phyloP scores from a whole-genome alignment of 192 early-diverging fungal species.

The Podochytrium sp. region DNA sequence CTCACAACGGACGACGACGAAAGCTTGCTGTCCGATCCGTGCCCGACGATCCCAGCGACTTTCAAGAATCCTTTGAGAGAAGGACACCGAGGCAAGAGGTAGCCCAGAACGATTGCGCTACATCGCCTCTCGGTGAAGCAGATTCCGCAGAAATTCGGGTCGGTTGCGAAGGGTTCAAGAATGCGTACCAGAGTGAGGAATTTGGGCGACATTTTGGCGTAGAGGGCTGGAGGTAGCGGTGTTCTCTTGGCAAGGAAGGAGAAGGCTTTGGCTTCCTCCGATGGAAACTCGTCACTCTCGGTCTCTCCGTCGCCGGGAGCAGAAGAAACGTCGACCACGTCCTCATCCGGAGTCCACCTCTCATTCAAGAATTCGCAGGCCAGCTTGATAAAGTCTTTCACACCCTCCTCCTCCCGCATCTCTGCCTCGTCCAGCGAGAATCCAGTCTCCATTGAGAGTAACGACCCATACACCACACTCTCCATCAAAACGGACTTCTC shows the following conservation, averaged over 20 bases:
- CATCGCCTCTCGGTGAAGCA: slow-evolving; percentile 80
- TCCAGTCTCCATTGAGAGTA: background rate
- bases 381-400: slow-evolving; percentile 9
- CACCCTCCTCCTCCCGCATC: background rate
- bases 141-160: slow-evolving; percentile 76
- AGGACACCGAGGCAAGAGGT: slow-evolving; percentile 53
- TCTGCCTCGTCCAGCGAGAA: background rate
- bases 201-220: slow-evolving; percentile 62
- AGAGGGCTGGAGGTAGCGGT: background rate
- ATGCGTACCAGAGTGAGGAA: slow-evolving; percentile 70
- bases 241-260: background rate
- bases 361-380: slow-evolving; percentile 4
- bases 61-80: slow-evolving; percentile 51
- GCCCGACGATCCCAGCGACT: slow-evolving; percentile 64
- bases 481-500: background rate
- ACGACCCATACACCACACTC: background rate
- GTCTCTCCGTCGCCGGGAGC: background rate
- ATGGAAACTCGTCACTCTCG: background rate
- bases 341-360: background rate
- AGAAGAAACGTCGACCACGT: background rate
- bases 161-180: slow-evolving; percentile 49
- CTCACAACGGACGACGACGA: background rate
- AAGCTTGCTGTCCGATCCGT: slow-evolving; percentile 37
- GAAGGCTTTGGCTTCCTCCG: background rate
- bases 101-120: slow-evolving; percentile 68